These are phyloP conservation scores for Ascochyta koolunga DNA, from an alignment of 2,329 filamentous ascomycete species.

Conservation along the genomic window DNA sequence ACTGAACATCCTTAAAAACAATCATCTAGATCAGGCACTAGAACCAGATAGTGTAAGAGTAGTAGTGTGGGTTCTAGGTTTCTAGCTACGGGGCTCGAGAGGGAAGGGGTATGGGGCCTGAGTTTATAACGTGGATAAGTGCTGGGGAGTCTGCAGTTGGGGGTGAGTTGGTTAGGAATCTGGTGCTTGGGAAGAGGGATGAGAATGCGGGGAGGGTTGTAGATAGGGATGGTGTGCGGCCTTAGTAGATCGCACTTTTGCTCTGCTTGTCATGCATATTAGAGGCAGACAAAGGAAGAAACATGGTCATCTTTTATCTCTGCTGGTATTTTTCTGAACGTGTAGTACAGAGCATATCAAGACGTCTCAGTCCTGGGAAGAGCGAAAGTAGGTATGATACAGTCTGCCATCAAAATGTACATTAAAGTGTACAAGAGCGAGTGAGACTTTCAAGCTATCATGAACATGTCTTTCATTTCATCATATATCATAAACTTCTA, in stretches of 20 bases:
- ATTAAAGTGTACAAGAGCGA: too few relatives aligned
- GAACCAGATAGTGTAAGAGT: constrained; percentile 57
- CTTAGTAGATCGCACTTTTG: constrained; percentile 38
- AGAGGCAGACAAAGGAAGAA: too few relatives aligned
- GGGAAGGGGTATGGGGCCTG: constrained; percentile 41
- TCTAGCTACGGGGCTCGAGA: constrained; percentile 54
- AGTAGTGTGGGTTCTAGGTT: constrained; percentile 55
- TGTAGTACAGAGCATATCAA: too few relatives aligned
- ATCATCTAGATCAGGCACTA: too few relatives aligned
- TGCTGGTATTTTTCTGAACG: too few relatives aligned
- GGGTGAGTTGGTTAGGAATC: constrained; percentile 47
- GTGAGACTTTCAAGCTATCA: neutral
- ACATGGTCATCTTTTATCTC: too few relatives aligned
- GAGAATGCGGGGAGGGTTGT: constrained; percentile 48
- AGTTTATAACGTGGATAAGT: constrained; percentile 46
- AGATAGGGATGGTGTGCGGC: constrained; percentile 41
- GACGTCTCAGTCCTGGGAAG: too few relatives aligned
- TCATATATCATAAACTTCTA: constrained; percentile 1
- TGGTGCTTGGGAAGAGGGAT: constrained; percentile 51
- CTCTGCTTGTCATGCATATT: too few relatives aligned
- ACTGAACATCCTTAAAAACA: too few relatives aligned
- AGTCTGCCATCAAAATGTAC: too few relatives aligned
- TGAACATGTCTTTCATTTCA: neutral
- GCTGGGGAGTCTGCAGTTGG: constrained; percentile 47
- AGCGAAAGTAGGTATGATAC: too few relatives aligned